These are phyloP conservation scores for Grifola frondosa DNA, from an alignment of 1,284 basidiomycete species.

Conservation along the genomic window DNA sequence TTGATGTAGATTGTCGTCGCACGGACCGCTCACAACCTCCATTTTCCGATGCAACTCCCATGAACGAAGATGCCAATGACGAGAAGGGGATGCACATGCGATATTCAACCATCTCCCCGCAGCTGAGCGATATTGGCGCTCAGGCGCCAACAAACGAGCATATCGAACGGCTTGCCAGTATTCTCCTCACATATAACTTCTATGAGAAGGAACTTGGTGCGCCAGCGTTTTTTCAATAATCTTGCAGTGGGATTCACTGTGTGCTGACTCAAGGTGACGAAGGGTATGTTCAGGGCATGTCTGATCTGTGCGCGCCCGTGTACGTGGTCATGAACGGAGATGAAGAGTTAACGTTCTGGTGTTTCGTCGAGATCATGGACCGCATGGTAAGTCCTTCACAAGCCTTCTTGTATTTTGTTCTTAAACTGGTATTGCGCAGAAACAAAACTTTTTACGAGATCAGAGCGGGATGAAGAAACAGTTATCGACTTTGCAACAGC, in stretches of 20 bases:
- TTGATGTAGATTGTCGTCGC: slow-evolving; percentile 94
- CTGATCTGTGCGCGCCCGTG: slow-evolving; percentile 90
- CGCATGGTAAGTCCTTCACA: slow-evolving; percentile 75
- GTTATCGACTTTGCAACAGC: slow-evolving; percentile 83
- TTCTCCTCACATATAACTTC: slow-evolving; percentile 92
- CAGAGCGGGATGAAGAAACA: slow-evolving; percentile 98
- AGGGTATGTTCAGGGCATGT: slow-evolving; percentile 97
- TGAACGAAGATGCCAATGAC: slow-evolving; percentile 38
- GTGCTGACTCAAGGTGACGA: background rate
- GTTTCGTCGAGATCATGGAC: slow-evolving; percentile 93
- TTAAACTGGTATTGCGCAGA: slow-evolving; percentile 50
- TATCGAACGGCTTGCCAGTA: slow-evolving; percentile 73
- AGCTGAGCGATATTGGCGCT: slow-evolving; percentile 70
- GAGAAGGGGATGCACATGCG: slow-evolving; percentile 54
- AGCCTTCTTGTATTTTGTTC: too few species aligned
- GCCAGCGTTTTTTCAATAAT: slow-evolving; percentile 33
- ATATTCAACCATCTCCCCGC: slow-evolving; percentile 71
- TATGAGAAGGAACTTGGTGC: slow-evolving; percentile 86
- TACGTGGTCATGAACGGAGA: slow-evolving; percentile 91
- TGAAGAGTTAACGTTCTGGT: slow-evolving; percentile 93
- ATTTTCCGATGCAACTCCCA: slow-evolving; percentile 55
- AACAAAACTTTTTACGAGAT: slow-evolving; percentile 93
- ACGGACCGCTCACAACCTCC: slow-evolving; percentile 93
- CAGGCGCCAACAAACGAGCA: slow-evolving; percentile 87
- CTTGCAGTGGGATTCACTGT: slow-evolving; percentile 23